Evolutionary conservation across 768 basidiomycete species (phyloP).

Genomic region (Naganishia onofrii): DNA sequence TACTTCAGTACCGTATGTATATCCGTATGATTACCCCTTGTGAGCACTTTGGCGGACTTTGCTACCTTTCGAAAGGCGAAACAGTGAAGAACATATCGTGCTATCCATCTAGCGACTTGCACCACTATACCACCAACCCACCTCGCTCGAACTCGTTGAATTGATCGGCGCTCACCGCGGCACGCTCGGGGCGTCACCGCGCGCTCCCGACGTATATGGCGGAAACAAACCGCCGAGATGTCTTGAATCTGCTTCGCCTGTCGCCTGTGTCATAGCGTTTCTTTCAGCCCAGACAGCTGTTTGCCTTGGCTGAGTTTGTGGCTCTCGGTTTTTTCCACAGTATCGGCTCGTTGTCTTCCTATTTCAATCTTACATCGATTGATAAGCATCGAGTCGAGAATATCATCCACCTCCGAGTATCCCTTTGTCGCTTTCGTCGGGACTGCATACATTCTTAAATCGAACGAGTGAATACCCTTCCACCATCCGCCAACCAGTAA

Average conservation of each 20-base stretch:
- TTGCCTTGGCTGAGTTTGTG: neutral
- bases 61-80: too few species aligned
- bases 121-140: too few species aligned
- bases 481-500: neutral
- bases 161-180: constrained; percentile 11
- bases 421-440: neutral
- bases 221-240: constrained; percentile 6
- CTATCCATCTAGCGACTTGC: too few species aligned
- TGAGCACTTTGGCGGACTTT: neutral
- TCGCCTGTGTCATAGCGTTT: neutral
- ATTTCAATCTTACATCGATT: neutral
- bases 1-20: neutral
- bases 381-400: neutral
- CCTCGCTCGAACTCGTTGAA: neutral
- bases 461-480: neutral
- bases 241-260: neutral
- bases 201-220: constrained; percentile 6
- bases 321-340: neutral
- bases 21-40: neutral
- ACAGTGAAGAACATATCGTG: too few species aligned
- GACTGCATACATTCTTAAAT: neutral
- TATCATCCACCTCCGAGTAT: neutral
- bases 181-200: constrained; percentile 6
- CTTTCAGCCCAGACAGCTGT: neutral
- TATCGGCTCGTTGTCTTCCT: neutral